Conservation (phyloP, 306 rosid species). For the Arachis stenosperma region DNA sequence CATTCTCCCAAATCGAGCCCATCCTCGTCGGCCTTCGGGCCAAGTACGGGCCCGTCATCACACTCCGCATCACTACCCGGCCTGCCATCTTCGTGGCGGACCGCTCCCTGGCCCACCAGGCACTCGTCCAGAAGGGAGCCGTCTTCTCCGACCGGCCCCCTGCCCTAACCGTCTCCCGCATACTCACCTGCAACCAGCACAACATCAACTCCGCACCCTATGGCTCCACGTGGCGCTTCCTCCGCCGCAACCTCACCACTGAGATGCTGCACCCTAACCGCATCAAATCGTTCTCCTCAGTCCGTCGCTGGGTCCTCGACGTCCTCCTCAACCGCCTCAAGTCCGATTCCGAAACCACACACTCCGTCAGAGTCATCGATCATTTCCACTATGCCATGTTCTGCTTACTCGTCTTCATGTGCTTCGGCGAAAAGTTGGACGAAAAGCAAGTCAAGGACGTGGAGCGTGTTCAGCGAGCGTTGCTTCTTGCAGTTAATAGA, state of each 20-base stretch:
- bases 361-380: slow-evolving; percentile 5
- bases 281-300: slow-evolving; percentile 33
- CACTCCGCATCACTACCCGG: slow-evolving; percentile 25
- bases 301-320: slow-evolving; percentile 40
- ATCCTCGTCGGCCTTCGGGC: slow-evolving; percentile 25
- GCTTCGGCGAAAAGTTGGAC: slow-evolving; percentile 39
- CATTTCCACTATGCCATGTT: slow-evolving; percentile 49
- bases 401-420: slow-evolving; percentile 49
- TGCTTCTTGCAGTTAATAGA: background rate
- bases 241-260: slow-evolving; percentile 51
- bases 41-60: slow-evolving; percentile 51
- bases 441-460: slow-evolving; percentile 41
- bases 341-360: background rate
- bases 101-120: slow-evolving; percentile 42
- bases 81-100: slow-evolving; percentile 46
- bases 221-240: slow-evolving; percentile 48
- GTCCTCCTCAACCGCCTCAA: slow-evolving; percentile 31
- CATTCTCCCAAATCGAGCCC: slow-evolving; percentile 18
- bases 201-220: slow-evolving; percentile 42
- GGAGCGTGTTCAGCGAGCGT: slow-evolving; percentile 20
- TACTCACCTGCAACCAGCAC: slow-evolving; percentile 23
- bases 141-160: slow-evolving; percentile 49
- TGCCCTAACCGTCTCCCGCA: background rate
- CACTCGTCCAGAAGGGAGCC: slow-evolving; percentile 42
- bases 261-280: slow-evolving; percentile 47